Conservation (phyloP, 1,139 yeast species). For the Meyerozyma guilliermondii region DNA sequence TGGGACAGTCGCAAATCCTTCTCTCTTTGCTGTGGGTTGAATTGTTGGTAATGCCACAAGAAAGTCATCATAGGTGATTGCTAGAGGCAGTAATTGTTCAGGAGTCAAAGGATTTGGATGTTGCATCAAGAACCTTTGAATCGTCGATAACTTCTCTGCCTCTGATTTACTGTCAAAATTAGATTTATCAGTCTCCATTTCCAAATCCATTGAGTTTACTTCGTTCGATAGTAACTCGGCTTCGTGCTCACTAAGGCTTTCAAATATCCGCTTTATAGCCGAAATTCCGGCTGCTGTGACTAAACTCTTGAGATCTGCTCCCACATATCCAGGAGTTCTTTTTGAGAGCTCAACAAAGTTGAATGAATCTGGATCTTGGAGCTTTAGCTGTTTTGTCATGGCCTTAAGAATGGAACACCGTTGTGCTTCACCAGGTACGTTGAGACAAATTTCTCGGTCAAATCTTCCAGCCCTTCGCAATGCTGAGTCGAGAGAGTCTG, state of each 20-base stretch:
- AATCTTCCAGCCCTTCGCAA: constrained; percentile 47
- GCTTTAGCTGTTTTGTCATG: constrained; percentile 62
- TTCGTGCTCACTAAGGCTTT: constrained; percentile 33
- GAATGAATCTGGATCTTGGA: constrained; percentile 54
- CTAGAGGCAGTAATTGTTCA: constrained; percentile 68
- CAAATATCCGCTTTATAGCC: constrained; percentile 88
- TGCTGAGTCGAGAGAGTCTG: constrained; percentile 45
- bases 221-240: constrained; percentile 17
- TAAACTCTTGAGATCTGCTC: constrained; percentile 92
- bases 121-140: constrained; percentile 62
- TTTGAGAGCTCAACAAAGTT: constrained; percentile 76
- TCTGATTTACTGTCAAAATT: constrained; percentile 29
- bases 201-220: constrained; percentile 10
- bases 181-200: constrained; percentile 25
- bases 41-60: constrained; percentile 81
- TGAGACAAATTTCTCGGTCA: constrained; percentile 54
- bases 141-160: constrained; percentile 51
- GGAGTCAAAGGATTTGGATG: constrained; percentile 79
- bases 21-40: constrained; percentile 97
- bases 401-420: constrained; percentile 72
- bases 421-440: constrained; percentile 86
- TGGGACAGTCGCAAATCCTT: constrained; percentile 98
- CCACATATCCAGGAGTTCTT: constrained; percentile 96
- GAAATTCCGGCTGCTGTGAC: constrained; percentile 95
- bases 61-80: constrained; percentile 77